Percentiles rank a stretch among this genome's conserved stretches.
These are phyloP conservation scores for Phoma herbarum DNA, from an alignment of 2,329 filamentous ascomycete genomes.

Conservation along the genomic window DNA sequence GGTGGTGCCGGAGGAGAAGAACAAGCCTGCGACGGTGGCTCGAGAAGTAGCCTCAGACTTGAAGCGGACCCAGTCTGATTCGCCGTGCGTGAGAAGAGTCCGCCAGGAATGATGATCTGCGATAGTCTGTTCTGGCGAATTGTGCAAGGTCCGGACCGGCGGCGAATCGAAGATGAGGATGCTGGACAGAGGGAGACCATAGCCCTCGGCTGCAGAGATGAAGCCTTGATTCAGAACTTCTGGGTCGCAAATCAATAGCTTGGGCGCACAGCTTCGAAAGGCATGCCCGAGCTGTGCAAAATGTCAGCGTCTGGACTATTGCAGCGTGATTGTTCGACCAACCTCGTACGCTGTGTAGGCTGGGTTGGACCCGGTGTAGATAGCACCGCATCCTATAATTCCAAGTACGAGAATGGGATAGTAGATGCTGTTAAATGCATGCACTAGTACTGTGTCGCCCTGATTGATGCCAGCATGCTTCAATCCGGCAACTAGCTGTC, in stretches of 20 bases:
- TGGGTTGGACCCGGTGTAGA: conserved; percentile 53
- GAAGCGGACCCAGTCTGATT: neutral
- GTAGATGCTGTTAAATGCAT: neutral
- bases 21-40: neutral
- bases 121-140: neutral
- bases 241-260: neutral
- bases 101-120: neutral
- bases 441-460: neutral
- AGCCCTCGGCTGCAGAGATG: neutral
- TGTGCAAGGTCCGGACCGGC: neutral
- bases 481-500: neutral
- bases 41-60: neutral
- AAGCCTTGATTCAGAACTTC: neutral
- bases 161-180: neutral
- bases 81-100: neutral
- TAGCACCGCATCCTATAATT: conserved; percentile 45
- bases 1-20: neutral
- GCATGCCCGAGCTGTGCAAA: neutral
- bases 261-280: neutral
- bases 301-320: neutral
- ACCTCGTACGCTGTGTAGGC: conserved; percentile 43
- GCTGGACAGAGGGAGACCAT: neutral
- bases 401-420: conserved; percentile 32
- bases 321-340: neutral
- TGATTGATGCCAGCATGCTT: neutral